Conservation (phyloP, 1,139 yeast genomes). For the Zhuliangozyma parablackwelliae region DNA sequence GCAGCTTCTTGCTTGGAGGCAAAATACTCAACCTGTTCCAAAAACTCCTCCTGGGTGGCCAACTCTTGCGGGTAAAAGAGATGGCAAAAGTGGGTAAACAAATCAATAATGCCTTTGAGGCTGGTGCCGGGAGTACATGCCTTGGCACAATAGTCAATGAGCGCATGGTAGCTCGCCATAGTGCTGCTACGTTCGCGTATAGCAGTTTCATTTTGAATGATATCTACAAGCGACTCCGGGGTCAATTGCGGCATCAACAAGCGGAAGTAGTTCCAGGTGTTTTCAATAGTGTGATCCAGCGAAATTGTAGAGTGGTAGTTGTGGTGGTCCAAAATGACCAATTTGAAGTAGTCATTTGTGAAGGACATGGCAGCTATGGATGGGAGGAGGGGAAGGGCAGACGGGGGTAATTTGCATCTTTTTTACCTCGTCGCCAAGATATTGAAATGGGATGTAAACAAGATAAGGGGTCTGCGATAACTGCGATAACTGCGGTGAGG, state of each 20-base stretch:
- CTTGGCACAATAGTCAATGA: constrained; percentile 6
- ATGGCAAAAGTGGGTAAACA: constrained; percentile 2
- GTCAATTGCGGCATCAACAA: constrained; percentile 6
- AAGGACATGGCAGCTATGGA: background rate
- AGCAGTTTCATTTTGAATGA: constrained; percentile 2
- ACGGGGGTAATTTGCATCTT: too few species aligned
- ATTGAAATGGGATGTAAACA: too few species aligned
- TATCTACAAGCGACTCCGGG: constrained; percentile 1
- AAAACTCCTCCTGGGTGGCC: constrained; percentile 1
- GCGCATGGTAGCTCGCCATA: constrained; percentile 1
- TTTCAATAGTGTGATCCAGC: constrained; percentile 3
- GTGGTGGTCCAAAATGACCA: constrained; percentile 9
- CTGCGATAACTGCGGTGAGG: too few species aligned
- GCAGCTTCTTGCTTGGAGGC: background rate
- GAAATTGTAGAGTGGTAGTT: constrained; percentile 7
- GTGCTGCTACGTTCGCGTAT: constrained; percentile 3
- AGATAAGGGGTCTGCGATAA: too few species aligned
- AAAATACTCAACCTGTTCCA: background rate
- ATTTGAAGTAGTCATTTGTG: constrained; percentile 8
- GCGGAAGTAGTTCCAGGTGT: constrained; percentile 7
- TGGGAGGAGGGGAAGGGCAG: too few species aligned
- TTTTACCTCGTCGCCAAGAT: too few species aligned
- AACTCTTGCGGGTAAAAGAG: background rate
- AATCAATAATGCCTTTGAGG: constrained; percentile 4
- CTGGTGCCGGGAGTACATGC: constrained; percentile 1